Base-by-base conservation (phyloP, 2,329 filamentous ascomycete species). In the Aspergillus spinulosporus region DNA sequence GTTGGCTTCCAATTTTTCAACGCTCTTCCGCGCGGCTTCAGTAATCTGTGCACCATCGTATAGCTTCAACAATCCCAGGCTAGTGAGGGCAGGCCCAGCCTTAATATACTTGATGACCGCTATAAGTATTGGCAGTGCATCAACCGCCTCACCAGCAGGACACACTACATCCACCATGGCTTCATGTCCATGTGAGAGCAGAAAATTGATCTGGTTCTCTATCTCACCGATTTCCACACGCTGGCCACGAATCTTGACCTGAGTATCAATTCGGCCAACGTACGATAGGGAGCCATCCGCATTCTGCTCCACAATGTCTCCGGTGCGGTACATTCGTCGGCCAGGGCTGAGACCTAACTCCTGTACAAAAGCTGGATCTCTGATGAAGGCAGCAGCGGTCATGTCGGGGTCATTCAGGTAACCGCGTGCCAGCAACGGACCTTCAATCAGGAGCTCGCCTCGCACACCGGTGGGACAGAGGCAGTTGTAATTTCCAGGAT, bases 221-320 rank as follows among this genome's bases (percentile, higher is more conserved):
- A 75, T 75, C 64, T 74, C 77, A 32, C 67, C 74, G 51, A 83
- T 75, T 70, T 84, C 87, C 45, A 85, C 79, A 44, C 84, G 74
- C 61, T 81, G 84, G 31, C 87, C 87, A 2, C 76, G 74, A n/a
- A 87, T 69, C 69, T 88, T 87, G 52, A 85, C 80, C 66, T 84
- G 84, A 29, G 78, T 78, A 59, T 87, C 84, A 59, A 82, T 83
- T 40, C 85, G 77, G 2, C 83, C 83, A 7, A 84, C 26, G 36
- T 56, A 66, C 48, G 52, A 72, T 61, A 5, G 66, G 68, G 5
- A 69, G 6, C 55, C 73, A 54, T 76, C 70, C 5, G 66, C 60
- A 15, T 32, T 26, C n/a, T 55, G 54, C 3, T 49, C 42, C 4
- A 57, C 60, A 15, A 65, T 34, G 44, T 65, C 63, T 1, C 63